Percentiles rank a stretch among this genome's conserved stretches.
Evolutionary conservation across 257 asterid genomes (phyloP).

Genomic region (Solanum infundibuliforme): DNA sequence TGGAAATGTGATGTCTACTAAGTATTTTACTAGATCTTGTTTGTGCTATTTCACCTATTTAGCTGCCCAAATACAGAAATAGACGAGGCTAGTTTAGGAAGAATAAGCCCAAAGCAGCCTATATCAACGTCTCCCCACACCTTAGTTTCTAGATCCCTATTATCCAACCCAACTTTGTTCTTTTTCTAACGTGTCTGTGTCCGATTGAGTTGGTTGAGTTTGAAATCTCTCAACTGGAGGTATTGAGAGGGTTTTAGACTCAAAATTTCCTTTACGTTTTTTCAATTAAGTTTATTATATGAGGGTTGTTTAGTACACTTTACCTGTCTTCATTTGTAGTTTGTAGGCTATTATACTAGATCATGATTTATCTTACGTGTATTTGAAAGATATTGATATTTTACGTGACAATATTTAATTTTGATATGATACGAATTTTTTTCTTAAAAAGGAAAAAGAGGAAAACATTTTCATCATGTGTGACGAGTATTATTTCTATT

Average conservation of each 20-base stretch:
- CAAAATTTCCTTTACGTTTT: background rate
- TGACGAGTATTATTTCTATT: background rate
- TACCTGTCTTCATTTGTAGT: background rate
- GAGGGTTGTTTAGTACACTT: background rate
- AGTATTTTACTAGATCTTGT: background rate
- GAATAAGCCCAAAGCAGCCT: conserved; percentile 8
- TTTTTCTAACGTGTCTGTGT: background rate
- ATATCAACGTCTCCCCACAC: background rate
- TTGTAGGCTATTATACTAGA: background rate
- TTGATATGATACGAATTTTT: background rate
- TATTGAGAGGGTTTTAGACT: background rate
- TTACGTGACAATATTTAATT: background rate
- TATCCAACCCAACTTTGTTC: background rate
- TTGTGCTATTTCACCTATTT: background rate
- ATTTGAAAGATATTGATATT: background rate
- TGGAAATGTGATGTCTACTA: background rate
- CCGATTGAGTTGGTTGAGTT: background rate
- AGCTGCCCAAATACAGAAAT: conserved; percentile 32
- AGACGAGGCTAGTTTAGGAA: conserved; percentile 23
- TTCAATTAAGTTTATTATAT: background rate
- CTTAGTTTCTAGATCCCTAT: background rate
- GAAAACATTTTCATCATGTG: background rate
- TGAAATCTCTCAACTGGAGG: background rate
- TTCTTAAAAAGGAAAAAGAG: background rate
- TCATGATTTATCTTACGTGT: background rate